Conservation (phyloP, 2,329 filamentous ascomycete species). For the Balansia obtecta region DNA sequence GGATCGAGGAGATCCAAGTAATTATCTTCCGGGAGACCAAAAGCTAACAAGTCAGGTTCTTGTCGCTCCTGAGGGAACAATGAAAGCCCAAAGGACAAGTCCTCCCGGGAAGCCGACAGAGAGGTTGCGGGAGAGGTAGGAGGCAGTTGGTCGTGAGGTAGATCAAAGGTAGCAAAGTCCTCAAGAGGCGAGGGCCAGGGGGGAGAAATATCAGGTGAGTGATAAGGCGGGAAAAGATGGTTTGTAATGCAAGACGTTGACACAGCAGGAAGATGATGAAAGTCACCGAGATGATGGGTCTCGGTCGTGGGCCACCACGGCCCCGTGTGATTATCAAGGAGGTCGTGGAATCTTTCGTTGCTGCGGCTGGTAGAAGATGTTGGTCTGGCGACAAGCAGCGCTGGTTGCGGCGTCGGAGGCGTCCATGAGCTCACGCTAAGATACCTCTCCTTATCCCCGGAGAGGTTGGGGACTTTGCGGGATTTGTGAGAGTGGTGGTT, state of each 20-base stretch:
- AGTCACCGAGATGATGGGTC: background rate
- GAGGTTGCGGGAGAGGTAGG: background rate
- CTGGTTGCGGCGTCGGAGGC: constrained; percentile 1
- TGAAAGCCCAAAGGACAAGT: background rate
- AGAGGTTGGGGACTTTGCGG: constrained; percentile 5
- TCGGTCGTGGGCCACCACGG: constrained; percentile 6
- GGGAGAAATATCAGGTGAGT: background rate
- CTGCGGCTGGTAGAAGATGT: constrained; percentile 10
- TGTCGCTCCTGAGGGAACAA: background rate
- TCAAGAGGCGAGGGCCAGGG: background rate
- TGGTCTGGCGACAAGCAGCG: constrained; percentile 1
- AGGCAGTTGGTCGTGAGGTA: background rate
- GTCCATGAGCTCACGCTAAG: constrained; percentile 13
- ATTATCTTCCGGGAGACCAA: background rate
- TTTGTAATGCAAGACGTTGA: background rate
- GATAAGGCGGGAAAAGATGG: background rate
- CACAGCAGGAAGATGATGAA: background rate
- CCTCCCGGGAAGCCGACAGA: background rate
- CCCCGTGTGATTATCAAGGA: constrained; percentile 7
- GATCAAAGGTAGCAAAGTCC: constrained; percentile 1
- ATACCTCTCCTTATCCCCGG: constrained; percentile 10
- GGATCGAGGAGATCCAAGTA: background rate
- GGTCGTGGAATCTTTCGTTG: constrained; percentile 8
- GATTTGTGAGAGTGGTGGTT: background rate
- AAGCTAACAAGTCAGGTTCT: constrained; percentile 1